Evolutionary conservation across 73 alveolate species (phyloP).

Genomic region (Paramecium pentaurelia): DNA sequence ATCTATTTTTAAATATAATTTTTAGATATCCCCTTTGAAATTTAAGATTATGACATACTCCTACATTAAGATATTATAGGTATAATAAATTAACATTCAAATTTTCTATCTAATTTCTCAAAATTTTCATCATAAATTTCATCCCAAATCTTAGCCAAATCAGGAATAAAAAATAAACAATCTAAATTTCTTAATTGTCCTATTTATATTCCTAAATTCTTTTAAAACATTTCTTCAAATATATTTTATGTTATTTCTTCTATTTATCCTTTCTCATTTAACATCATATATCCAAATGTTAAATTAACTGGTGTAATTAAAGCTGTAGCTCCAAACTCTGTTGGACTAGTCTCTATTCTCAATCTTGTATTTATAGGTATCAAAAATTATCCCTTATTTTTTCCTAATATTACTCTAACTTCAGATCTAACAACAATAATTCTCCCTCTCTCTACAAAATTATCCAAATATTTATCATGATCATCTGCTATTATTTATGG

Average conservation of each 20-base stretch:
- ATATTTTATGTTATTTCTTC: conserved; percentile 26
- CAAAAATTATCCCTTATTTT: neutral
- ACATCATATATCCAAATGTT: neutral
- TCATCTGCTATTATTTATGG: conserved; percentile 27
- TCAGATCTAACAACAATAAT: neutral
- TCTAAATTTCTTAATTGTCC: neutral
- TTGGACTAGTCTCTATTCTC: neutral
- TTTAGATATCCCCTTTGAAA: neutral
- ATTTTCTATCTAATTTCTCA: neutral
- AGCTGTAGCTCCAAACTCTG: conserved; percentile 34
- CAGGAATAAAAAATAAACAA: conserved; percentile 13
- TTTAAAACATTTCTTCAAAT: neutral
- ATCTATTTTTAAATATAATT: neutral
- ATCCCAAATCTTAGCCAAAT: neutral
- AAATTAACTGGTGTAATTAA: neutral
- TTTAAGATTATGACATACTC: neutral
- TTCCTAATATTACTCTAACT: neutral
- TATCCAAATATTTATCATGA: conserved; percentile 38
- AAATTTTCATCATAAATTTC: conserved; percentile 4
- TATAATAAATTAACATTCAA: neutral
- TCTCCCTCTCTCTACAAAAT: conserved; percentile 44
- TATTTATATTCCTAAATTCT: neutral
- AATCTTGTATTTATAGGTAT: neutral
- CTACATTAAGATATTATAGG: neutral
- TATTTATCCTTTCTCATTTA: conserved; percentile 10